Base-by-base conservation (phyloP, 306 rosid genomes). In the Pyrus communis region DNA sequence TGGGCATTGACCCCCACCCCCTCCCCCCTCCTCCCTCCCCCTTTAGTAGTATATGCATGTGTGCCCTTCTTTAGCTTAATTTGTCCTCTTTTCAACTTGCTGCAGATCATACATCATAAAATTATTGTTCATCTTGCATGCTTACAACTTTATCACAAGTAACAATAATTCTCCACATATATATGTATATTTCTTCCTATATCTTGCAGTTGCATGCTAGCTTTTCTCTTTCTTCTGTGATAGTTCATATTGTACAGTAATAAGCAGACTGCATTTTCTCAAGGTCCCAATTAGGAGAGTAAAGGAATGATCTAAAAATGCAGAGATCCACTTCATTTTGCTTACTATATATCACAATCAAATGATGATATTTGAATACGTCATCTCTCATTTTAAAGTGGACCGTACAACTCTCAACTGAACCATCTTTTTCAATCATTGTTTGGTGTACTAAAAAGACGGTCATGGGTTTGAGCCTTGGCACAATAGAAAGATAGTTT, bases 91-190 rank as follows among this genome's bases (percentile, higher is more conserved):
- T 31, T 31, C 45, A 65, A 65, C 43, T 65, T 31, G 2, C 67
- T 62, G 69, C 45, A 7, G 69, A 65, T 60, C 69, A 18, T 30
- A 19, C 2, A 14, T 27, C 14, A 12, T 61, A 13, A 25, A 25
- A 14, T 28, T 2, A 40, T 79, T 77, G 71, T 78, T 82, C 69
- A 73, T 49, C 55, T 21, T 77, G 72, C 71, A 61, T 67, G 77
- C 73, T 74, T 68, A 46, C 78, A 4, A 40, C 43, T 67, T 60
- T 15, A 17, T 51, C 57, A 51, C 11, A 40, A 40, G 43, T 40
- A 40, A 40, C 43, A 40, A 40, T 40, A 40, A 40, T 40, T 40
- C 43, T 40, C 43, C 43, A 40, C 43, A 40, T 9, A 40, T 9
- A 40, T 9, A 9, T 40, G 43, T 42, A 42, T 42, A 42, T 42